Percentiles rank a stretch among this genome's conserved stretches.
Evolutionary conservation across 2,329 filamentous ascomycete genomes (phyloP).

Genomic region (Exophiala aquamarina): DNA sequence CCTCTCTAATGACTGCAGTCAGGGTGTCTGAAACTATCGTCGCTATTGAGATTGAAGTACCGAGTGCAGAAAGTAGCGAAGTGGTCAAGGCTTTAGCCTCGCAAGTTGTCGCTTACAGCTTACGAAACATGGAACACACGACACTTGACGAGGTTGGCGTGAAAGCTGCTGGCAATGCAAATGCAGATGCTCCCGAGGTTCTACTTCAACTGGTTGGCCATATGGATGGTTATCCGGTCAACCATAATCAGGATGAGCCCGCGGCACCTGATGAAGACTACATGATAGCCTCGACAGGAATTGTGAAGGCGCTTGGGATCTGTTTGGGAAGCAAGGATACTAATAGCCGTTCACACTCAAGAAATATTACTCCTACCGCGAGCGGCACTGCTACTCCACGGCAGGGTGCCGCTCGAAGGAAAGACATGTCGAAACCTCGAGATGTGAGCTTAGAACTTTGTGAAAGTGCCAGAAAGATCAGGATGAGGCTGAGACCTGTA

Average conservation of each 20-base stretch:
- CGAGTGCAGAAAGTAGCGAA: slow-evolving; percentile 76
- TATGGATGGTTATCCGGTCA: slow-evolving; percentile 50
- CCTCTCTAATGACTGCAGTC: slow-evolving; percentile 83
- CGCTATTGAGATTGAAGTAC: slow-evolving; percentile 89
- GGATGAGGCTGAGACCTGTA: slow-evolving; percentile 77
- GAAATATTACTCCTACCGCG: slow-evolving; percentile 40
- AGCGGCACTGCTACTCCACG: slow-evolving; percentile 58
- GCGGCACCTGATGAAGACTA: slow-evolving; percentile 90
- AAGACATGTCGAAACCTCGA: slow-evolving; percentile 67
- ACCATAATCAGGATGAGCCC: slow-evolving; percentile 62
- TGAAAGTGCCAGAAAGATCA: slow-evolving; percentile 84
- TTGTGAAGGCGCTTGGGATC: slow-evolving; percentile 89
- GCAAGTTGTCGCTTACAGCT: slow-evolving; percentile 90
- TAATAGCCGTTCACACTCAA: slow-evolving; percentile 40
- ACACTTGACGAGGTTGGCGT: slow-evolving; percentile 63
- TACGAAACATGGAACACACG: slow-evolving; percentile 83
- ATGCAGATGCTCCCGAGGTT: slow-evolving; percentile 73
- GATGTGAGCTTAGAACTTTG: slow-evolving; percentile 92
- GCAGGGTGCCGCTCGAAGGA: slow-evolving; percentile 46
- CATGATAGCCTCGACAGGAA: slow-evolving; percentile 90
- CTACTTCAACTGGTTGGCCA: slow-evolving; percentile 84
- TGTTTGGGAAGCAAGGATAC: slow-evolving; percentile 77
- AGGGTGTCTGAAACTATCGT: slow-evolving; percentile 80
- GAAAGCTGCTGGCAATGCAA: slow-evolving; percentile 45
- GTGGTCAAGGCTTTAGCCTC: slow-evolving; percentile 89